Percentiles rank a stretch among this genome's conserved stretches.
Evolutionary conservation across 2,329 filamentous ascomycete genomes (phyloP).

Genomic region (Monilinia fructigena): DNA sequence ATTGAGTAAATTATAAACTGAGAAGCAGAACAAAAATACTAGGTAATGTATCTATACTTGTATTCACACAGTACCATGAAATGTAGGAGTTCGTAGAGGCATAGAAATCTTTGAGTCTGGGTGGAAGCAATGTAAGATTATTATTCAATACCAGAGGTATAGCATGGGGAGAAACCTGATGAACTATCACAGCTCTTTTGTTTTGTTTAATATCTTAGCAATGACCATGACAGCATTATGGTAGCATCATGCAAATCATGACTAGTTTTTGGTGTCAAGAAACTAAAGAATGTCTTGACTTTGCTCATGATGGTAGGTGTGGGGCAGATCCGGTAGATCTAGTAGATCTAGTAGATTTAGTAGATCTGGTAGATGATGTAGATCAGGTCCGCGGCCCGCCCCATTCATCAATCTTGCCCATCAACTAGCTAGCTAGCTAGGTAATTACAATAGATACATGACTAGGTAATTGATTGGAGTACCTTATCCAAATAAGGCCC

Average conservation of each 20-base stretch:
- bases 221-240: neutral
- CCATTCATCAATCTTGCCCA: too few species aligned
- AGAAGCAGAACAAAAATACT: too few species aligned
- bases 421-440: too few species aligned
- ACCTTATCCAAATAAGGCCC: too few species aligned
- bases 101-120: neutral
- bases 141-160: neutral
- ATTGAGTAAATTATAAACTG: too few species aligned
- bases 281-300: neutral
- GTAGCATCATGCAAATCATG: neutral
- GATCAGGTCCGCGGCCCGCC: too few species aligned
- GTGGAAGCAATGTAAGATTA: neutral
- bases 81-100: neutral
- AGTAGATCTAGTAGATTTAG: too few species aligned
- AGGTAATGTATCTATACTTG: too few species aligned
- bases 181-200: neutral
- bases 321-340: neutral
- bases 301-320: neutral
- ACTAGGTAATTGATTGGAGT: too few species aligned
- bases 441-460: too few species aligned
- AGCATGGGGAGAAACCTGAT: neutral
- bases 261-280: neutral
- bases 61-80: neutral
- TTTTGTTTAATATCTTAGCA: neutral
- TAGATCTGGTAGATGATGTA: too few species aligned